phyloP scores from a whole-genome alignment of 805 yeast species.

The Brettanomyces custersianus region DNA sequence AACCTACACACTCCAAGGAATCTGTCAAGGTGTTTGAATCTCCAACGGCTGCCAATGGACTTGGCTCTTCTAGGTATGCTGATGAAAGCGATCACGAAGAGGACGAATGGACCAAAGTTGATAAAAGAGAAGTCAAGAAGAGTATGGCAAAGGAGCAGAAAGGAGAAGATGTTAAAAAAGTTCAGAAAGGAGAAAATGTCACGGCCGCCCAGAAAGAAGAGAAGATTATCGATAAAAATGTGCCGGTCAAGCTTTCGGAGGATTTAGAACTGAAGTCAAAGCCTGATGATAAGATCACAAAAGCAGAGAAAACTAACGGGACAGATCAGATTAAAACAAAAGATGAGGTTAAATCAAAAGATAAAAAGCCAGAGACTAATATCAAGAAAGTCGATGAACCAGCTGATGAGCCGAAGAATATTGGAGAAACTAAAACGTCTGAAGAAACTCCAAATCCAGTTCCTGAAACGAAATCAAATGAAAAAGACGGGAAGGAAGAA shows the following conservation, averaged over 20 bases:
- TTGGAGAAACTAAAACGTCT: not conserved
- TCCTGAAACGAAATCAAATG: too few relatives aligned
- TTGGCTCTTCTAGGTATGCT: conserved; percentile 1
- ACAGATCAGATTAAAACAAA: not conserved
- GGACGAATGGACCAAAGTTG: conserved; percentile 1
- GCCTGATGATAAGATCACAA: not conserved
- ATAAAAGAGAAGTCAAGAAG: conserved; percentile 1
- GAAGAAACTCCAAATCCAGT: too few relatives aligned
- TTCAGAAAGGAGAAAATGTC: conserved; percentile 12
- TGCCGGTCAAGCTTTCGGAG: not conserved
- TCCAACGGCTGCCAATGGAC: not conserved
- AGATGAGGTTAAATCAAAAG: not conserved
- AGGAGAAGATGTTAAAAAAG: conserved; percentile 10
- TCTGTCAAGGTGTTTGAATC: not conserved
- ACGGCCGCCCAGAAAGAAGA: conserved; percentile 2
- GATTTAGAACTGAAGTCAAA: too few relatives aligned
- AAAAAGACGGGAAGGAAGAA: not conserved
- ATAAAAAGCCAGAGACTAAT: not conserved
- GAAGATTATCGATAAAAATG: not conserved
- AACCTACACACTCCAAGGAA: not conserved
- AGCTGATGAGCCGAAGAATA: not conserved
- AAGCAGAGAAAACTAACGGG: not conserved
- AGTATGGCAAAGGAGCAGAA: conserved; percentile 7
- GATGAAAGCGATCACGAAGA: not conserved
- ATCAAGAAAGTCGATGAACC: not conserved